A percentile compares a stretch with the other conserved stretches of the same genome.
phyloP scores from a whole-genome alignment of 371 early-diverging fungal genomes.

The Actinomortierella wolfii region DNA sequence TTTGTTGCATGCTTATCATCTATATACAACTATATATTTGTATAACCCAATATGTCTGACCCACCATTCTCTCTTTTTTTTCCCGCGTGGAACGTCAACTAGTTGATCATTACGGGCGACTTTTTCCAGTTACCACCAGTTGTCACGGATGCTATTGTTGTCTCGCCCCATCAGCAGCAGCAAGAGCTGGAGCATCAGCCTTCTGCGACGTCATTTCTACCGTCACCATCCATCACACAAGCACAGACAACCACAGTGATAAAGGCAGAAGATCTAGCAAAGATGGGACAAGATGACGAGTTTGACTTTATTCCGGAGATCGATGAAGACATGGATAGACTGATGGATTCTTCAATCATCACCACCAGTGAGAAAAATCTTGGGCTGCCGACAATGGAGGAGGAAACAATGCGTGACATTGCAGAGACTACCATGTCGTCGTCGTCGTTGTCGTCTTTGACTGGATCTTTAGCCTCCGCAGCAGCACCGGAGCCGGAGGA shows the following conservation, averaged over 20 bases:
- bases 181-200: neutral
- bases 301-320: neutral
- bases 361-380: no score
- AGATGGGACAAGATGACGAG: neutral
- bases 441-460: no score
- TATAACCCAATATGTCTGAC: neutral
- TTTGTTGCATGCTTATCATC: neutral
- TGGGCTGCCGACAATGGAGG: no score
- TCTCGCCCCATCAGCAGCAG: neutral
- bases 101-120: slow-evolving; percentile 86
- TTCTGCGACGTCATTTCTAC: neutral
- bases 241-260: slow-evolving; percentile 17
- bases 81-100: no score
- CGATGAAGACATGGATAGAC: no score
- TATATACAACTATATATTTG: slow-evolving; percentile 3
- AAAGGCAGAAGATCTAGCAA: slow-evolving; percentile 5
- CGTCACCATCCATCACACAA: neutral
- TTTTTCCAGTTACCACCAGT: slow-evolving; percentile 95
- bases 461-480: no score
- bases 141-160: slow-evolving; percentile 14
- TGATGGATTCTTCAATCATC: no score
- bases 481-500: neutral
- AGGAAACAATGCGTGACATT: no score
- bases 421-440: no score
- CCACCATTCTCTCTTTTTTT: neutral